Base-by-base conservation (phyloP, 1,284 basidiomycete species). In the Fomitopsis palustris region DNA sequence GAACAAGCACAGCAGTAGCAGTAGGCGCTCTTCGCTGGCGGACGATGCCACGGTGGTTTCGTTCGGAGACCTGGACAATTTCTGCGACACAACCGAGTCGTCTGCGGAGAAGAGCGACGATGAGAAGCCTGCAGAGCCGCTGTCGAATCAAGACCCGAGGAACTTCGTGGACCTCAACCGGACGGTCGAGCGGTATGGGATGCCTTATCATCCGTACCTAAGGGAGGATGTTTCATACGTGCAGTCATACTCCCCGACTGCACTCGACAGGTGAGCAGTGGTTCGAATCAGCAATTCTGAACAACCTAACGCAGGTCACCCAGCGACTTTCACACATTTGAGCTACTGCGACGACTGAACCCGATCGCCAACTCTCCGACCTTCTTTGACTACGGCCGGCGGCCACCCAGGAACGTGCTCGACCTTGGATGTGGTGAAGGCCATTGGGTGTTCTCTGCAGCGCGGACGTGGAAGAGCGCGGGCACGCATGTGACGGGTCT, bases 391-490 rank as follows among this genome's bases (percentile, higher is more conserved):
- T 85, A 81, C 63, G 73, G 75, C n/a, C 75, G 77, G 43, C 76
- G 74, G 27, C 77, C 78, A 1, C 88, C 88, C 1, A 64, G 69
- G 1, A 72, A 74, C n/a, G 82, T 87, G 29, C 78, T 92, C 10
- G 89, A 91, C 66, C 73, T 92, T 17, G 89, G 89, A 6, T 90
- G 88, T 71, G 89, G 89, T 4, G 67, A 79, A 55, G 88, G 88
- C 1, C 67, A 79, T 43, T 92, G 89, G 89, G 75, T 83, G 2
- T 63, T 82, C 0, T 76, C 84, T 45, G 84, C 88, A 3, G 81
- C 87, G 8, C 74, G 68, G 19, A 66, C 73, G n/a, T 92, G 89
- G 89, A 78, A 76, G 37, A 70, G 75, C 37, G 73, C 63, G 29
- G 70, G 70, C 17, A 74, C 82, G 17, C 76, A 77, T 23, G 77